Percentiles rank a stretch among this genome's conserved stretches.
Conservation (phyloP, 352 stramenopile species). For the Phytopythium delawarense region DNA sequence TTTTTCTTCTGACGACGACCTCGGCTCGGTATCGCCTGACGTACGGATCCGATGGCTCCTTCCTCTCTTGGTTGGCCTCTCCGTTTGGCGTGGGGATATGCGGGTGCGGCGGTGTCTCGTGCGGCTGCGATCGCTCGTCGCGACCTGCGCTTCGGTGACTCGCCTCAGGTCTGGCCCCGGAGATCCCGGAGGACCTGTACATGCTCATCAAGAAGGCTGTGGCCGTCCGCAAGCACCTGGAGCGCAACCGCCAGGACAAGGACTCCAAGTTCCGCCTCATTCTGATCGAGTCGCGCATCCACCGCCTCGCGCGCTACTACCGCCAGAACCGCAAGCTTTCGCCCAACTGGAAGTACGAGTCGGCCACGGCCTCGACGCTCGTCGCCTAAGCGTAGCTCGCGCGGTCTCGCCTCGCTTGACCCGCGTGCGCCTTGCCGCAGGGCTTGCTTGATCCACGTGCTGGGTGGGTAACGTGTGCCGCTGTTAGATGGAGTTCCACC, state of each 20-base stretch:
- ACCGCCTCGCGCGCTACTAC: constrained; percentile 99
- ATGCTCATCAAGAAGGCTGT: constrained; percentile 99
- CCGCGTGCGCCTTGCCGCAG: constrained; percentile 5
- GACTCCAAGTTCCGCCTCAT: constrained; percentile 99
- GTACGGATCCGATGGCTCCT: constrained; percentile 51
- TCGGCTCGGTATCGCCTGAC: constrained; percentile 83
- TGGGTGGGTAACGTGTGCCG: constrained; percentile 2
- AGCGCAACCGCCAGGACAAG: constrained; percentile 99
- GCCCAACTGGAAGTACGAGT: constrained; percentile 99
- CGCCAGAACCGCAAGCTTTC: constrained; percentile 98
- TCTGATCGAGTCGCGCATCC: constrained; percentile 99
- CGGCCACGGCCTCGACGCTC: constrained; percentile 96
- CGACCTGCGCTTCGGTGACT: background rate
- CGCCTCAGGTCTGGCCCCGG: constrained; percentile 91
- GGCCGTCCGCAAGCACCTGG: constrained; percentile 99
- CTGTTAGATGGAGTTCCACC: background rate
- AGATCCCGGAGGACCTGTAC: constrained; percentile 99
- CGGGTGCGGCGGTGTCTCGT: constrained; percentile 32
- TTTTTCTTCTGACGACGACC: background rate
- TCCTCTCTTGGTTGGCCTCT: constrained; percentile 30
- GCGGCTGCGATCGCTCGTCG: background rate
- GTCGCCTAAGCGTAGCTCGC: constrained; percentile 93
- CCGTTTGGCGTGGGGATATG: constrained; percentile 82
- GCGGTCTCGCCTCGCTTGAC: constrained; percentile 6
- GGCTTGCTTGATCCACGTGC: constrained; percentile 4